Conservation (phyloP, 768 basidiomycete species). For the Tricholoma furcatifolium region DNA sequence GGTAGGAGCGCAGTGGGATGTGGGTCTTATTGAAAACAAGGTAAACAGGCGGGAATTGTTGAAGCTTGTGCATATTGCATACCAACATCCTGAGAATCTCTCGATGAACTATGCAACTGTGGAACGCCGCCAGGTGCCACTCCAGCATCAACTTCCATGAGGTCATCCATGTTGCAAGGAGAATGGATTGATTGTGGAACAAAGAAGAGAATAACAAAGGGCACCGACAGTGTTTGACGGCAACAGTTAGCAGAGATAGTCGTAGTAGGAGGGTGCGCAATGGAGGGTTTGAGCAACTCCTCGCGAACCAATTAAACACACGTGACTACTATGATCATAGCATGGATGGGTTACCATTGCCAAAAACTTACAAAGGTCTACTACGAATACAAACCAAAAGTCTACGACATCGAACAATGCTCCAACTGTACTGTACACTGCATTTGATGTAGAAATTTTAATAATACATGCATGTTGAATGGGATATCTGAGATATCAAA, state of each 20-base stretch:
- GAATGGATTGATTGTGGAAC: neutral
- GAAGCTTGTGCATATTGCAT: slow-evolving; percentile 15
- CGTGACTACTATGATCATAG: slow-evolving; percentile 9
- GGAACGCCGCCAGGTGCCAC: slow-evolving; percentile 18
- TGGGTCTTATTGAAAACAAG: slow-evolving; percentile 13
- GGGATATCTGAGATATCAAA: neutral
- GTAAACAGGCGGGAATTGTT: neutral
- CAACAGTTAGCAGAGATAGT: neutral
- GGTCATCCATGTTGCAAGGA: slow-evolving; percentile 34
- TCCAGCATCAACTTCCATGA: slow-evolving; percentile 45
- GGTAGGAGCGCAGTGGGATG: slow-evolving; percentile 21
- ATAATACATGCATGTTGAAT: no score
- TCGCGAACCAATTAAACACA: slow-evolving; percentile 18
- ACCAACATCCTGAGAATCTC: slow-evolving; percentile 17
- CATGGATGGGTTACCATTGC: no score
- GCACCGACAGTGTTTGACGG: neutral
- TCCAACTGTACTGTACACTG: no score
- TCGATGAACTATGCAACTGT: slow-evolving; percentile 17
- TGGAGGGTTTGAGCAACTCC: neutral
- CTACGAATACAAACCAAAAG: no score
- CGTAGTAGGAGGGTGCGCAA: slow-evolving; percentile 1
- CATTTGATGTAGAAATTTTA: no score
- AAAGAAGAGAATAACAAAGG: neutral
- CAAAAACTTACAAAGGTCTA: no score
- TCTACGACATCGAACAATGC: no score